phyloP scores from a whole-genome alignment of 2,329 filamentous ascomycete genomes.

The Colletotrichum costaricense region DNA sequence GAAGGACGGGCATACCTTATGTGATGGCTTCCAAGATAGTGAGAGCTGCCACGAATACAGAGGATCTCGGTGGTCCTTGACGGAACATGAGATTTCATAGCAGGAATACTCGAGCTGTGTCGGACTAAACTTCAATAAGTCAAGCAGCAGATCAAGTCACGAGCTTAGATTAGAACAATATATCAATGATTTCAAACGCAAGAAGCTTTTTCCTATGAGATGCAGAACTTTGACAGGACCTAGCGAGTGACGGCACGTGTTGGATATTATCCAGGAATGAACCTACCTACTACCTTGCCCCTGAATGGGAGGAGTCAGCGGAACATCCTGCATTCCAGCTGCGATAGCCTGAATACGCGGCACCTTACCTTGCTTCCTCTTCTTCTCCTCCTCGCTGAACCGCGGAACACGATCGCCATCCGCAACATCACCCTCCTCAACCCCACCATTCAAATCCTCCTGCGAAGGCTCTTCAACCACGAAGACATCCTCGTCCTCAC shows the following conservation, averaged over 20 bases:
- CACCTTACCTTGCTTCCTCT: not conserved
- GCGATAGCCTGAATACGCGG: not conserved
- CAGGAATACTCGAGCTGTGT: no score
- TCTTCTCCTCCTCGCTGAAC: not conserved
- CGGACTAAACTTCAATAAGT: fast-evolving
- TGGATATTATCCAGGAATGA: no score
- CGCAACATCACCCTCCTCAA: not conserved
- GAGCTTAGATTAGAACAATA: no score
- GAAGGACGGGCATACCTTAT: no score
- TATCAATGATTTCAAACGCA: no score
- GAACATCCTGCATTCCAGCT: not conserved
- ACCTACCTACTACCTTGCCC: not conserved
- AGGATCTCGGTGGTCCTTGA: fast-evolving
- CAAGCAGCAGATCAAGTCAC: no score
- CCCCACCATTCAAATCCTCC: not conserved
- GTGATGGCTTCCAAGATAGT: no score
- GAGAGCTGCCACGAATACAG: no score
- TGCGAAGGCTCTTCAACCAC: not conserved
- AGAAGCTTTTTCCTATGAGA: no score
- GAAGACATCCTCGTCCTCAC: not conserved
- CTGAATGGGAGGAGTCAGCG: not conserved
- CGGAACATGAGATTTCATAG: no score
- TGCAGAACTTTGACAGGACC: no score
- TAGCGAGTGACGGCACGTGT: no score
- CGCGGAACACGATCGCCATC: not conserved